Evolutionary conservation across 345 rosid genomes (phyloP).

Genomic region (Salix purpurea): DNA sequence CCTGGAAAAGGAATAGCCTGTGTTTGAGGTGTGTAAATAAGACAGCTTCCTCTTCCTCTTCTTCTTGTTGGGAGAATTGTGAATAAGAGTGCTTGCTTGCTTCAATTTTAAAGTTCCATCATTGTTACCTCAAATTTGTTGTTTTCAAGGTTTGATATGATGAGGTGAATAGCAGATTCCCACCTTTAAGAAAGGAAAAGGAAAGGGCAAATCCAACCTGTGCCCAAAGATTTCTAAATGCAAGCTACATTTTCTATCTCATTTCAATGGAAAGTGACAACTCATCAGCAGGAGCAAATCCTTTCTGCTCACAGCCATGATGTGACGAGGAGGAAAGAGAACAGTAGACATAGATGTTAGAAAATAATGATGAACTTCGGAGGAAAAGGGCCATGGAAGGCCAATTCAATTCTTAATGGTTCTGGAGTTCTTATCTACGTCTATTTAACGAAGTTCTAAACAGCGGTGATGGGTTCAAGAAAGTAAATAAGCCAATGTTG

Average conservation of each 20-base stretch:
- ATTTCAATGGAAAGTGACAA: not conserved
- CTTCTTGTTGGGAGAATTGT: not conserved
- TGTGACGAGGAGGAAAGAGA: not conserved
- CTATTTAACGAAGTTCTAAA: conserved; percentile 16
- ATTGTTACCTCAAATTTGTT: not conserved
- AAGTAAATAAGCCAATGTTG: conserved; percentile 29
- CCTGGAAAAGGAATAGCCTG: not conserved
- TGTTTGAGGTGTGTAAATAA: not conserved
- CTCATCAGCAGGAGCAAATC: not conserved
- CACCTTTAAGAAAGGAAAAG: not conserved
- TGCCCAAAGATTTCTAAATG: not conserved
- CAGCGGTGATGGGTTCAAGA: conserved; percentile 24
- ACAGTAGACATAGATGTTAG: not conserved
- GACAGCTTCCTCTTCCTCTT: not conserved
- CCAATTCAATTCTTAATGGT: conserved; percentile 21
- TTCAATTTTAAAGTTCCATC: not conserved
- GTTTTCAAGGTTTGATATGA: not conserved
- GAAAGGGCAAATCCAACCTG: too few species aligned
- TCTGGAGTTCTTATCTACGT: conserved; percentile 24
- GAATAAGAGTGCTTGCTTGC: conserved; percentile 1
- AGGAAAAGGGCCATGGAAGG: conserved; percentile 8
- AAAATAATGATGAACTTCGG: not conserved
- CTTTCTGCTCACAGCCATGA: not conserved
- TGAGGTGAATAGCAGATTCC: not conserved
- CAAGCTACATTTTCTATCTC: not conserved